Evolutionary conservation across 805 yeast species (phyloP), one percentile per base, ranked within the genome.

Genomic region (Clavispora santaluciae): DNA sequence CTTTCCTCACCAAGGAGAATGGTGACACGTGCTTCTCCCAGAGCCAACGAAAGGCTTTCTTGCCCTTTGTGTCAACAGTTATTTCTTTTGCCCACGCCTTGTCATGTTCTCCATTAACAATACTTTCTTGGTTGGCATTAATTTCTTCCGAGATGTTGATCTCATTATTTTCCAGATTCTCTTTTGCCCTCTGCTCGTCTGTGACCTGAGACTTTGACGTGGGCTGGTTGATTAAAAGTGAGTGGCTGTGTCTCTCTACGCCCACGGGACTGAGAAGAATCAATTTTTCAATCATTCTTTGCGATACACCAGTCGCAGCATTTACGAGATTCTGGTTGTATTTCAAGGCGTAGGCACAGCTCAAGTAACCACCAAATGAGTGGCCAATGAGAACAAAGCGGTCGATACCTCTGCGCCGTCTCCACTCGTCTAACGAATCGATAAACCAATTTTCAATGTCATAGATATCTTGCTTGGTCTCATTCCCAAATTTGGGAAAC

Each of bases 1-100:
- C 33, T 12, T 60, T 54, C 40, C 86, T 61, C 8, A 80, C 50
- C 2, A 79, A 38, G 2, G 74, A 53, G 47, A 81, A 76, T 0
- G 86, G 85, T 1, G 86, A 78, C 16, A 61, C 54, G 50, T 81
- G 69, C 13, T 57, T 57, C 13, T 67, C 66, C 88, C 88, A 81
- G 37, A 79, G 40, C 40, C 57, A 63, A 2, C 59, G 58, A 25
- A 77, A 38, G 6, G 66, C 35, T 41, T 56, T 64, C 6, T 67
- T 63, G 31, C 52, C 44, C 25, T 56, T 53, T 3, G 53, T 38
- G 28, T 46, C 51, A 10, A 45, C 41, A 2, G 31, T 33, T 20
- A 46, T 53, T 23, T 45, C 38, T 22, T 26, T 34, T 2, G n/a
- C 25, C 22, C n/a, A 28, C 6, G 40, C 17, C 20, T 23, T 23